Conservation (phyloP, 1,139 yeast genomes). For the Arxiozyma bovina region DNA sequence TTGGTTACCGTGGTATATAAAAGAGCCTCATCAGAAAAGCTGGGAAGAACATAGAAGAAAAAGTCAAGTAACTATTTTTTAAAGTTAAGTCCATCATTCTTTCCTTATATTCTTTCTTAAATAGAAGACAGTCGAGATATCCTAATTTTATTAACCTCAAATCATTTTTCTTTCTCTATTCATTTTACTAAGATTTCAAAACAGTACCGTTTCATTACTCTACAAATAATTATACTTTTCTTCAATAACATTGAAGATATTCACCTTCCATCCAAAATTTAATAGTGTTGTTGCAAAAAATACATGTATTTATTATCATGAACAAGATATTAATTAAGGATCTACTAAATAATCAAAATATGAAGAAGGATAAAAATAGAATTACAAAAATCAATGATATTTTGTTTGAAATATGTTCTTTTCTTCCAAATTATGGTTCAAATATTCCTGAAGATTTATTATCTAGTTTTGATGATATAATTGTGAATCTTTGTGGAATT, state of each 20-base stretch:
- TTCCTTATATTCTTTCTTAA: too few relatives aligned
- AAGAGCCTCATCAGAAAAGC: background rate
- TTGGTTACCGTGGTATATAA: background rate
- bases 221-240: background rate
- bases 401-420: constrained; percentile 4
- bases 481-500: background rate
- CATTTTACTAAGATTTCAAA: background rate
- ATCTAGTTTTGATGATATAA: background rate
- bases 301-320: background rate
- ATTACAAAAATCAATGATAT: background rate
- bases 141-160: background rate
- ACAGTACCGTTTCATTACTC: background rate
- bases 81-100: background rate
- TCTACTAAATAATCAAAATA: constrained; percentile 6
- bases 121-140: background rate
- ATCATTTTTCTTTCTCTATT: too few relatives aligned
- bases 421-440: constrained; percentile 1
- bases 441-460: background rate
- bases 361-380: constrained; percentile 1
- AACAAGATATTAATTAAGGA: constrained; percentile 10
- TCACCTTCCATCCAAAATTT: too few relatives aligned
- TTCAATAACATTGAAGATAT: background rate
- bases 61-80: too few relatives aligned
- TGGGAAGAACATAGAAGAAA: background rate
- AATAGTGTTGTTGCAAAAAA: too few relatives aligned